Evolutionary conservation across 148 eudicot genomes (phyloP).

Genomic region (Vaccinium corymbosum): DNA sequence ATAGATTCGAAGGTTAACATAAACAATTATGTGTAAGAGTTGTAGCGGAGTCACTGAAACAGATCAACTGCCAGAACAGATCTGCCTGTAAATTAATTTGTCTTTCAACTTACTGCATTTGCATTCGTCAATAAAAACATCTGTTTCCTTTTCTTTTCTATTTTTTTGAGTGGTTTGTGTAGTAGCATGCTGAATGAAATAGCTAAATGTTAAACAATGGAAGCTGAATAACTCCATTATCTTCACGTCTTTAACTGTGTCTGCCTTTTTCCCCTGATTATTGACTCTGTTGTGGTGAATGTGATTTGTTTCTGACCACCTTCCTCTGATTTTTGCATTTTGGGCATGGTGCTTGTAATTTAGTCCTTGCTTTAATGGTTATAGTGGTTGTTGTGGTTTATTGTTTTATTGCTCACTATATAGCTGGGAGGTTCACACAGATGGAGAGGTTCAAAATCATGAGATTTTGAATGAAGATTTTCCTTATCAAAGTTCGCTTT

Average conservation of each 20-base stretch:
- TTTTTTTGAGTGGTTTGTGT: not conserved
- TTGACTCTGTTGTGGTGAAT: not conserved
- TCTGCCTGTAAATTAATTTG: not conserved
- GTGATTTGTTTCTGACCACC: not conserved
- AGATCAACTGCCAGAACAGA: not conserved
- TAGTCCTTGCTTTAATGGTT: not conserved
- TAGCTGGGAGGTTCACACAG: not conserved
- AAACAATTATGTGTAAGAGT: not conserved
- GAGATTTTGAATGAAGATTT: not conserved
- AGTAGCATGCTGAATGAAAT: not conserved
- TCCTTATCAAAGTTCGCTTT: not conserved
- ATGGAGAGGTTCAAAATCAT: not conserved
- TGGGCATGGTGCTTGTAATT: not conserved
- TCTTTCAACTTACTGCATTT: not conserved
- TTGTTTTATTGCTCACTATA: not conserved
- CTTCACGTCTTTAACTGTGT: not conserved
- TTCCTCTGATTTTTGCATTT: not conserved
- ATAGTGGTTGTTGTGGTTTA: not conserved
- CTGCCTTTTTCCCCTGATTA: not conserved
- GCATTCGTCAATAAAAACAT: not conserved
- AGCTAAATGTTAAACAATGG: not conserved
- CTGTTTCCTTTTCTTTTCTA: not conserved
- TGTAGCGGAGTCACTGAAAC: slow-evolving; percentile 4
- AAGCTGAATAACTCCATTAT: slow-evolving; percentile 5
- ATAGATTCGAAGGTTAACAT: not conserved